Evolutionary conservation across 139 green algal species (phyloP).

Genomic region (Auxenochlorella pyrenoidosa): DNA sequence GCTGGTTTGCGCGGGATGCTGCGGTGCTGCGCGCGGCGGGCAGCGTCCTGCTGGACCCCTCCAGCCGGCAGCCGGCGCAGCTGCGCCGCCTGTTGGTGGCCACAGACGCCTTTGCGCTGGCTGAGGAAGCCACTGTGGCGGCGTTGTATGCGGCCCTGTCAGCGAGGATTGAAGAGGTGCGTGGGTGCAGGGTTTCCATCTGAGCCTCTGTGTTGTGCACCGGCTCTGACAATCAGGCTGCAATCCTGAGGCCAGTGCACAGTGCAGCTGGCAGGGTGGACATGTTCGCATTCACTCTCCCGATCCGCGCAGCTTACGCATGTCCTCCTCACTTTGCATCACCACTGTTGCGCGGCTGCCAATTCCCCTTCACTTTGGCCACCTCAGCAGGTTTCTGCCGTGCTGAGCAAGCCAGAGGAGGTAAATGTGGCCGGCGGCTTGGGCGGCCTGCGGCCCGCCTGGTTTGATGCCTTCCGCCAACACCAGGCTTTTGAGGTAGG

Average conservation of each 20-base stretch:
- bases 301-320: too few species aligned
- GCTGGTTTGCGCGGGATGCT: slow-evolving; percentile 73
- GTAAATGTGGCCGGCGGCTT: slow-evolving; percentile 47
- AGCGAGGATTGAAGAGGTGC: slow-evolving; percentile 42
- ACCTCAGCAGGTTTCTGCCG: background rate
- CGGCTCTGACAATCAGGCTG: too few species aligned
- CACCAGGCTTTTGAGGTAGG: slow-evolving; percentile 55
- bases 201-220: too few species aligned
- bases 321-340: too few species aligned
- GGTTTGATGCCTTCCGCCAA: slow-evolving; percentile 77
- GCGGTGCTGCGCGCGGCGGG: slow-evolving; percentile 56
- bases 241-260: too few species aligned
- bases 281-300: too few species aligned
- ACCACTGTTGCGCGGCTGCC: too few species aligned
- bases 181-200: too few species aligned
- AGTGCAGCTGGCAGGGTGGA: too few species aligned
- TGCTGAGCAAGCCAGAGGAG: slow-evolving; percentile 61
- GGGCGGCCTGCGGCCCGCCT: slow-evolving; percentile 58
- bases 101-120: slow-evolving; percentile 80
- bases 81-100: slow-evolving; percentile 77
- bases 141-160: slow-evolving; percentile 72
- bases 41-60: slow-evolving; percentile 62
- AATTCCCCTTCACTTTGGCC: background rate
- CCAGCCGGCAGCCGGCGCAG: background rate
- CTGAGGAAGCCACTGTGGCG: slow-evolving; percentile 33